A percentile compares a stretch with the other conserved stretches of the same genome.
Evolutionary conservation across 192 early-diverging fungal genomes (phyloP).

Genomic region (Thoreauomyces humboldtii): DNA sequence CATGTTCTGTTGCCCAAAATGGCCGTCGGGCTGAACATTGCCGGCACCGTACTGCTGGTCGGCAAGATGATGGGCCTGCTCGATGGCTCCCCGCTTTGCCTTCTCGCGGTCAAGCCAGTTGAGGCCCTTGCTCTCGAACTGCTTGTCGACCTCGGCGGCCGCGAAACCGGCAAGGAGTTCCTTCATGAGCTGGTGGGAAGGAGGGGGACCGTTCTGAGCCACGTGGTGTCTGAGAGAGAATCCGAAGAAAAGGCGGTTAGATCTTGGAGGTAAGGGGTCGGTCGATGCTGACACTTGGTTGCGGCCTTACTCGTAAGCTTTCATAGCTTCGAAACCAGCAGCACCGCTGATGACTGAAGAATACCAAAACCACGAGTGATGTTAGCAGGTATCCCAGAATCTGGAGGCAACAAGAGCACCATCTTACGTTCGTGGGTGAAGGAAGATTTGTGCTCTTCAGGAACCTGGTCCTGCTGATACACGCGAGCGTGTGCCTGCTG

Average conservation of each 20-base stretch:
- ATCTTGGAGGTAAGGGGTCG: too few species aligned
- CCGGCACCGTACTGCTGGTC: constrained; percentile 10
- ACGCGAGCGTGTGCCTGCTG: neutral
- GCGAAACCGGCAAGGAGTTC: constrained; percentile 48
- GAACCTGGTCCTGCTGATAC: neutral
- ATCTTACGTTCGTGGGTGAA: constrained; percentile 2
- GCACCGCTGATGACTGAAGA: constrained; percentile 40
- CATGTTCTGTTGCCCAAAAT: neutral
- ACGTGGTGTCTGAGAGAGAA: too few species aligned
- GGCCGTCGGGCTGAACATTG: neutral
- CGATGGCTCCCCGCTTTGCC: constrained; percentile 37
- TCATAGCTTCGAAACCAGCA: constrained; percentile 55
- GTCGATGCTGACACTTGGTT: too few species aligned
- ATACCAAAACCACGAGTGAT: neutral
- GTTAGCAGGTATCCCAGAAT: neutral
- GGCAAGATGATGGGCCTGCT: constrained; percentile 32
- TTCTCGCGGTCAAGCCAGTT: constrained; percentile 39
- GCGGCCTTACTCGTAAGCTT: constrained; percentile 33
- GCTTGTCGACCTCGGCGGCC: constrained; percentile 39
- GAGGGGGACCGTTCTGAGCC: constrained; percentile 17
- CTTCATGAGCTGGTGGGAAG: constrained; percentile 35
- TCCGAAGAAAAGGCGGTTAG: too few species aligned
- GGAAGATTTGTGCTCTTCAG: constrained; percentile 4
- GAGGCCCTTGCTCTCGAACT: constrained; percentile 41
- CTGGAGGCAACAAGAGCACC: neutral